A percentile compares a stretch with the other conserved stretches of the same genome.
These are phyloP conservation scores for Sporothrix brasiliensis DNA, from an alignment of 2,329 filamentous ascomycete genomes.

Conservation along the genomic window DNA sequence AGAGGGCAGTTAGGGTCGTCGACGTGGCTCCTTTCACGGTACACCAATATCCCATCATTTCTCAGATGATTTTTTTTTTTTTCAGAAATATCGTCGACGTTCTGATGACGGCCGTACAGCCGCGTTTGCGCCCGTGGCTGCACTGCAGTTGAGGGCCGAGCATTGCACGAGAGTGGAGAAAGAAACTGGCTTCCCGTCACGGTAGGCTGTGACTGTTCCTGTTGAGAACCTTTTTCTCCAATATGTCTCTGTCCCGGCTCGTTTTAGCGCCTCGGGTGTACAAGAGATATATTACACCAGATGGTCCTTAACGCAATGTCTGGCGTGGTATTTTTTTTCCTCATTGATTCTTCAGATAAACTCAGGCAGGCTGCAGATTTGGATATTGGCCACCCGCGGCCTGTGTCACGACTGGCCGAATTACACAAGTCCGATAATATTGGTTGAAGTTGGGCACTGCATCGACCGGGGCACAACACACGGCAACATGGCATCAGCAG, in stretches of 20 bases:
- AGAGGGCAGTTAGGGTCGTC: not conserved
- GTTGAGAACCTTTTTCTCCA: not conserved
- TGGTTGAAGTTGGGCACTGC: slow-evolving; percentile 1
- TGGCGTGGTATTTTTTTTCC: not conserved
- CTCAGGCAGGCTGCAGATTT: slow-evolving; percentile 8
- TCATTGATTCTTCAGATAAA: not conserved
- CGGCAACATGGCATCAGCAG: not conserved
- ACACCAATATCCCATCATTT: not conserved
- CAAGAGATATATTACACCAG: slow-evolving; percentile 23
- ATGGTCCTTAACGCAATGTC: not conserved
- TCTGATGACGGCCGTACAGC: not conserved
- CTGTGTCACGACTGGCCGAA: not conserved
- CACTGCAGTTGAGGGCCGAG: slow-evolving; percentile 21
- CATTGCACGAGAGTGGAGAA: not conserved
- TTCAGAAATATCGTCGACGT: not conserved
- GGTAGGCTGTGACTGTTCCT: not conserved
- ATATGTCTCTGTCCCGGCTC: slow-evolving; percentile 10
- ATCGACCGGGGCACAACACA: not conserved
- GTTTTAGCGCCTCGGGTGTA: not conserved
- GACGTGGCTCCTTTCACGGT: not conserved
- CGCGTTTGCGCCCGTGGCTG: not conserved
- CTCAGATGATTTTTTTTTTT: not conserved
- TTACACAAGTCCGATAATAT: not conserved
- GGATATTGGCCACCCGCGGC: not conserved
- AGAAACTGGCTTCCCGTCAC: not conserved